Evolutionary conservation across 345 rosid genomes (phyloP).

Genomic region (thale cress (Arabidopsis thaliana)): TAIR10.1 NC_003076.8:8892501-8893000

Average conservation of each 20-base stretch:
- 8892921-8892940: slow-evolving; percentile 28
- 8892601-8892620: background rate
- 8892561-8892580: background rate
- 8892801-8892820: background rate
- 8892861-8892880: slow-evolving; percentile 26
- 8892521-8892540: background rate
- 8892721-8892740: slow-evolving; percentile 5
- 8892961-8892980: slow-evolving; percentile 23
- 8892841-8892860: slow-evolving; percentile 36
- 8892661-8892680: background rate
- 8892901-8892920: slow-evolving; percentile 11
- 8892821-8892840: slow-evolving; percentile 30
- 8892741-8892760: slow-evolving; percentile 27
- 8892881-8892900: background rate
- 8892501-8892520: slow-evolving; percentile 1
- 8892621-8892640: background rate
- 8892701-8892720: background rate
- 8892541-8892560: slow-evolving; percentile 9
- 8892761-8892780: slow-evolving; percentile 15
- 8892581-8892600: slow-evolving; percentile 14
- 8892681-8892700: background rate
- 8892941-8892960: slow-evolving; percentile 2
- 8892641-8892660: background rate
- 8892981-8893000: slow-evolving; percentile 17
- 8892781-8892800: background rate